Evolutionary conservation across 345 rosid species (phyloP), one percentile per base, ranked within the genome.

Genomic region (Acer negundo): DNA sequence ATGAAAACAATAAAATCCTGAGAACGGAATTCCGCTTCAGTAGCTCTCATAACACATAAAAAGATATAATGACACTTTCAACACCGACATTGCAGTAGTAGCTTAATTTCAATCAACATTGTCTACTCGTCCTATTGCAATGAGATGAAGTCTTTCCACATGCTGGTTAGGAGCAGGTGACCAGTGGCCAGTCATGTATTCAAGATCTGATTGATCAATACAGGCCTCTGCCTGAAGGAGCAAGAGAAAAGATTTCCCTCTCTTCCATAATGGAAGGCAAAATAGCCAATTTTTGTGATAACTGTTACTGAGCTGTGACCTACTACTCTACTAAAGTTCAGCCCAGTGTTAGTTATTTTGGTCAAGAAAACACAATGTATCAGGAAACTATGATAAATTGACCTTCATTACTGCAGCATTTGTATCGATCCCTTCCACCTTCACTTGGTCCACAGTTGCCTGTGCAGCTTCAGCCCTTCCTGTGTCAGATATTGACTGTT

Each of bases 341-440:
- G 3, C 12, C 42, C 26, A 19, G 22, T 16, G 51, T 44, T 5
- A 23, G 23, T 46, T n/a, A 67, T 74, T 62, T 49, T 40, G 62
- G n/a, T 19, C 62, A 7, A 49, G 56, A 10, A 46, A 79, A 69
- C 22, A 55, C 12, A 80, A 75, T 56, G 19, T 15, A 35, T 78
- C 53, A 44, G 75, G 51, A 69, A 75, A 23, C 6, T 7, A 63
- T n/a, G 19, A 15, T 3, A 53, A 69, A 24, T 59, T 59, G 23
- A 92, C 99, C 99, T 92, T 92, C 97, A 92, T 93, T 42, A 93
- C 91, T 51, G 92, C 98, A 75, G 85, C 76, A 84, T 93, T 95
- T 62, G 94, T 95, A 83, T 95, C 99, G 53, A 95, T 88, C 47
- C 98, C 98, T 84, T 95, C 98, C 76, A 95, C 98, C 79, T 95